phyloP scores from a whole-genome alignment of 2,329 filamentous ascomycete genomes.

The Fusarium algeriense region DNA sequence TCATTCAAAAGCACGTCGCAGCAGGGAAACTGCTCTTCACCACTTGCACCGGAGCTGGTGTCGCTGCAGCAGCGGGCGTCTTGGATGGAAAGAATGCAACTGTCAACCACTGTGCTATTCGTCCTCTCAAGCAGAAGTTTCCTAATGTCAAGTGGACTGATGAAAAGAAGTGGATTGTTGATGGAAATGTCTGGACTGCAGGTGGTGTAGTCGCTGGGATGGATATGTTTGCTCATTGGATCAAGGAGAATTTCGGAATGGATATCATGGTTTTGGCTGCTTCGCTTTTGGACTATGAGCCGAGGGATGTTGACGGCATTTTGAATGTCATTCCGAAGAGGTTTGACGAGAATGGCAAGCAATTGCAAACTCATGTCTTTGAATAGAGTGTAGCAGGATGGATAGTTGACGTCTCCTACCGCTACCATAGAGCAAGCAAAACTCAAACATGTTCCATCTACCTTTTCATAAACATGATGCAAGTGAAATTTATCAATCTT shows the following conservation, averaged over 20 bases:
- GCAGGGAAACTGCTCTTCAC: constrained; percentile 53
- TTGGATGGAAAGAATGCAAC: constrained; percentile 59
- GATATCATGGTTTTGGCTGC: constrained; percentile 44
- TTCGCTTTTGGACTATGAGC: constrained; percentile 51
- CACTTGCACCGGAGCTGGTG: constrained; percentile 54
- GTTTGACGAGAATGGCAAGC: constrained; percentile 48
- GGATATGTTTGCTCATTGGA: constrained; percentile 58
- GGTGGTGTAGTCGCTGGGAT: constrained; percentile 60
- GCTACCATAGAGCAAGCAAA: fast-evolving
- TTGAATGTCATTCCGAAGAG: constrained; percentile 46
- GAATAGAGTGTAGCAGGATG: neutral
- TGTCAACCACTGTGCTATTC: constrained; percentile 54
- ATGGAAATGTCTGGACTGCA: constrained; percentile 61
- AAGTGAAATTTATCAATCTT: neutral
- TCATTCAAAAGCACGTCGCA: constrained; percentile 53
- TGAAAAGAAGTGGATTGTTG: constrained; percentile 59
- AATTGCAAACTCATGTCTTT: constrained; percentile 43
- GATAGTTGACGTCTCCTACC: fast-evolving
- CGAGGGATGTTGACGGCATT: constrained; percentile 50
- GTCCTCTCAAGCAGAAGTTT: constrained; percentile 47
- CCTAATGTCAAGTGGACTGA: constrained; percentile 59
- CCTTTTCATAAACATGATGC: fast-evolving
- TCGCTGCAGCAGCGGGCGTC: constrained; percentile 52
- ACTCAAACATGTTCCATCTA: neutral
- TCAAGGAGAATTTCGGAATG: constrained; percentile 52